Conservation (phyloP, 208 protist species). For the Acanthamoeba royreba region DNA sequence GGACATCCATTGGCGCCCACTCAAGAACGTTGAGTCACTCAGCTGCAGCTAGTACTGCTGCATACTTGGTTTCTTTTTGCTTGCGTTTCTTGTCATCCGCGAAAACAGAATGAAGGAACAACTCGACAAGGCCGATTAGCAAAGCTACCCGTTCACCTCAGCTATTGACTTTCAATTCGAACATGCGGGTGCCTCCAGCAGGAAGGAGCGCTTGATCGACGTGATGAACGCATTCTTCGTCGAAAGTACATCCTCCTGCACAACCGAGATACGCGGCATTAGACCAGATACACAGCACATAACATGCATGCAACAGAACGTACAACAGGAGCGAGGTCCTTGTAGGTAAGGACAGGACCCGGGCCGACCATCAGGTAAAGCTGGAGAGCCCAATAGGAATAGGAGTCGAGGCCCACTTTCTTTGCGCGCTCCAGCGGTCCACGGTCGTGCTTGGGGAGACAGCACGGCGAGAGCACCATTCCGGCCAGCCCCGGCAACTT, state of each 20-base stretch:
- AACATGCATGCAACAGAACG: background rate
- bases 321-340: background rate
- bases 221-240: constrained; percentile 21
- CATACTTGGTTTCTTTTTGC: too few species aligned
- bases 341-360: background rate
- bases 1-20: too few species aligned
- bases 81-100: too few species aligned
- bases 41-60: too few species aligned
- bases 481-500: background rate
- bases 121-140: too few species aligned
- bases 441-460: background rate
- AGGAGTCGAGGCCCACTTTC: constrained; percentile 1
- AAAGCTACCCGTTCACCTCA: too few species aligned
- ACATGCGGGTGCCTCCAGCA: too few species aligned
- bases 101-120: too few species aligned
- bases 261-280: too few species aligned
- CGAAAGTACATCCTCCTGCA: background rate
- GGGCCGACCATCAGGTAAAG: constrained; percentile 3
- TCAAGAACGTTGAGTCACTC: too few species aligned
- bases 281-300: background rate
- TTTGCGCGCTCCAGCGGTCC: background rate
- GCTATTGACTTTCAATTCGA: too few species aligned
- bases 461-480: constrained; percentile 33
- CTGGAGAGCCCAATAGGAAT: constrained; percentile 8
- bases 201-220: background rate